phyloP scores from a whole-genome alignment of 306 rosid genomes.

The Nissolia schottii region DNA sequence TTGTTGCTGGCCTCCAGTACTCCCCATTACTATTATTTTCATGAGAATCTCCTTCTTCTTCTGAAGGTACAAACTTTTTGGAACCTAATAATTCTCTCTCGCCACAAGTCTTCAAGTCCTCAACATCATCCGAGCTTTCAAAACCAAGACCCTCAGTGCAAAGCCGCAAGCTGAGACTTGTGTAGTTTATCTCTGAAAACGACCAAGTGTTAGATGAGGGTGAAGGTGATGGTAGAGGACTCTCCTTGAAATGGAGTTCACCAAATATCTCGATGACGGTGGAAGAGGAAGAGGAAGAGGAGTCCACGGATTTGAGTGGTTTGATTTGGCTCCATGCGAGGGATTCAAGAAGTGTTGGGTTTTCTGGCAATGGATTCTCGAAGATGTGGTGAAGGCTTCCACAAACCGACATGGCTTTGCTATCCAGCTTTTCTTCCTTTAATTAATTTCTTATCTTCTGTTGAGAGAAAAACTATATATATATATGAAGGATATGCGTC shows the following conservation, averaged over 20 bases:
- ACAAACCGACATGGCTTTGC: constrained; percentile 60
- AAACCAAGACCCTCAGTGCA: constrained; percentile 74
- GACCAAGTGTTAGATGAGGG: constrained; percentile 14
- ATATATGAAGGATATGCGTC: not conserved
- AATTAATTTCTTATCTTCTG: too few species aligned
- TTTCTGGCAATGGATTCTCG: constrained; percentile 64
- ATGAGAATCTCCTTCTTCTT: not conserved
- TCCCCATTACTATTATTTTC: too few species aligned
- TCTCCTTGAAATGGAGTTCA: constrained; percentile 68
- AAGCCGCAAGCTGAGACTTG: constrained; percentile 36
- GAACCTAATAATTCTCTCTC: not conserved
- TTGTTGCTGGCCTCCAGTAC: constrained; percentile 35
- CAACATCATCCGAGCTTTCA: constrained; percentile 70
- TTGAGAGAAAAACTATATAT: not conserved
- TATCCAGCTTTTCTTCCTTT: not conserved
- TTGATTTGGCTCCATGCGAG: constrained; percentile 54
- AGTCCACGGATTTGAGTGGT: constrained; percentile 27
- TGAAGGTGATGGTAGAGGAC: not conserved
- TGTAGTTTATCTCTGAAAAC: not conserved
- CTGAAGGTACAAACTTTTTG: not conserved
- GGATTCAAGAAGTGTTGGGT: constrained; percentile 49
- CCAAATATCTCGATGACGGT: constrained; percentile 74
- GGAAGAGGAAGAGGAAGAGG: too few species aligned
- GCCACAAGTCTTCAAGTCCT: constrained; percentile 31
- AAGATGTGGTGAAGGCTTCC: constrained; percentile 67